phyloP scores from a whole-genome alignment of 2,329 filamentous ascomycete species.

The Fusarium sp. region DNA sequence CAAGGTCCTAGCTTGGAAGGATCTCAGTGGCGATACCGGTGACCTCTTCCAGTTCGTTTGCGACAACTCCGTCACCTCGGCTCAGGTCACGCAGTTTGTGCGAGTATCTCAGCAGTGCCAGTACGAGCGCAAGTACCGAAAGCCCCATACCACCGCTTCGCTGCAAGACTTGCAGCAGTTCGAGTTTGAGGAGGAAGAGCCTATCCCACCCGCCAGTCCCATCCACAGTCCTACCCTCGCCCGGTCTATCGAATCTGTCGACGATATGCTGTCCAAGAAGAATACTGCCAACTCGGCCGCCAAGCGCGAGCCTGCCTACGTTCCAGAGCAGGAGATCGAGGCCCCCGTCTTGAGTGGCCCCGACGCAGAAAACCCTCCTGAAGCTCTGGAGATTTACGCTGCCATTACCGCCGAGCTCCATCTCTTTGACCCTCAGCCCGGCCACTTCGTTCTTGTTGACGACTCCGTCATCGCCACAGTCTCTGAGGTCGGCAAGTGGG shows the following conservation, averaged over 20 bases:
- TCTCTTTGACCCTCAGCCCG: constrained; percentile 87
- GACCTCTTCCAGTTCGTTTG: constrained; percentile 99
- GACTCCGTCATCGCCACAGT: constrained; percentile 77
- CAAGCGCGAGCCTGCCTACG: constrained; percentile 53
- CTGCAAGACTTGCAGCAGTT: constrained; percentile 84
- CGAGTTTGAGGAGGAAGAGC: constrained; percentile 71
- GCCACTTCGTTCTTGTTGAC: constrained; percentile 85
- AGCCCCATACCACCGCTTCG: constrained; percentile 78
- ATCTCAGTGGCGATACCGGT: constrained; percentile 89
- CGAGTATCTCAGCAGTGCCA: constrained; percentile 89
- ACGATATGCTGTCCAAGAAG: constrained; percentile 63
- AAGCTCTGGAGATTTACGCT: constrained; percentile 74
- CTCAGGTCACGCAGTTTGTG: constrained; percentile 81
- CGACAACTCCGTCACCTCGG: constrained; percentile 72
- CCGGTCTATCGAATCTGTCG: constrained; percentile 63
- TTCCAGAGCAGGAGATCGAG: constrained; percentile 47
- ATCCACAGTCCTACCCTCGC: constrained; percentile 65
- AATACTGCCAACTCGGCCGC: constrained; percentile 56
- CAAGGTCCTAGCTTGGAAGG: constrained; percentile 91
- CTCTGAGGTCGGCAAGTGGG: constrained; percentile 86
- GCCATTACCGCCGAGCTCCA: constrained; percentile 85
- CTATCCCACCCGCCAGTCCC: constrained; percentile 70
- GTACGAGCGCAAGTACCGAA: constrained; percentile 94
- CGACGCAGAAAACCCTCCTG: constrained; percentile 60
- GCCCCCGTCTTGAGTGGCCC: constrained; percentile 35